Base-by-base conservation (phyloP, 148 eudicot species). In the Arctostaphylos glauca region DNA sequence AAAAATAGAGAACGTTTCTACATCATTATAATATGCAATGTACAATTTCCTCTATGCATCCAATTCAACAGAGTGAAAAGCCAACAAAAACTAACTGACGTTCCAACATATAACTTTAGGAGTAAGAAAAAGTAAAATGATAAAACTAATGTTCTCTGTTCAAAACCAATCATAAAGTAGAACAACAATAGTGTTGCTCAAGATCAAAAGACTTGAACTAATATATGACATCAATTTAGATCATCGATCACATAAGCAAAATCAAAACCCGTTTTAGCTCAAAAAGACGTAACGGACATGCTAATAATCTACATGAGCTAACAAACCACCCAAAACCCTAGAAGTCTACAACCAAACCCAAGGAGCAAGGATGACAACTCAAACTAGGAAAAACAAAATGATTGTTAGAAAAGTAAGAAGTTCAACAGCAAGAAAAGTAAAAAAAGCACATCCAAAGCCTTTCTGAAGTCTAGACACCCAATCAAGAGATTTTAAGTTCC, bases 301-400 rank as follows among this genome's bases (percentile, higher is more conserved):
- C n/a, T 76, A 52, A 44, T 7, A 52, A 76, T 15, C 46, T 47
- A 74, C 18, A 23, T 50, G 58, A 50, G 4, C 4, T n/a, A 5
- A 77, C 47, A 54, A 74, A 76, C 78, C n/a, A 52, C 59, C 12
- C 21, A 52, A 74, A 74, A 9, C 41, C 23, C 71, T 21, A 66
- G 13, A 38, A 70, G 16, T 66, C 71, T 21, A 66, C 38, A 38
- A 70, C 43, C 9, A 6, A 41, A 2, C 16, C 74, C 46, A 1
- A 6, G 16, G 71, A 13, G 19, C 18, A 70, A 41, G 48, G 21
- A 43, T 38, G 75, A 71, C 21, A 5, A 14, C 60, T 56, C 16
- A 56, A 56, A 60, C 67, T 25, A 60, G n/a, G 23, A 60, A 60
- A 60, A 60, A 18, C 23, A 60, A 1, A 6, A 60, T 10, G 16